Evolutionary conservation across 108 stramenopile genomes (phyloP), one percentile per base, ranked within the genome.

Genomic region (Fragilaria crotonensis): DNA sequence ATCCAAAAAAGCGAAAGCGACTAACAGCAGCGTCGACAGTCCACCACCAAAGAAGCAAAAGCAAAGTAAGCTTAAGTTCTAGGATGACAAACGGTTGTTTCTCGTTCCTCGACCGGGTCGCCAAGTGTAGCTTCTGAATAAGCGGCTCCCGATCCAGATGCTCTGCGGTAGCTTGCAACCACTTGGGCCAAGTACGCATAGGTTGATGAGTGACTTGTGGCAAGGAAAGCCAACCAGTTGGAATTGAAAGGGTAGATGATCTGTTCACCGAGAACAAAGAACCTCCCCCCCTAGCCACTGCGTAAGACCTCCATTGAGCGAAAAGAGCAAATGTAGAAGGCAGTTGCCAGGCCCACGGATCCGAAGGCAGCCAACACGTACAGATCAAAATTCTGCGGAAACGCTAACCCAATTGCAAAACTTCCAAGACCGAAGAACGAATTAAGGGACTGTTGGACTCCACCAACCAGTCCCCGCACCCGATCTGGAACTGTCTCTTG

Each of bases 391-490:
- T 78, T 22, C 26, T 41, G 19, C 4, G 85, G 85, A 21, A 80
- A 56, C n/a, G 79, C 53, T 20, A 87, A 50, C 4, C 85, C 81
- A 9, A 83, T 48, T 9, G 30, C 66, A 66, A 71, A 83, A 3
- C 70, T 49, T 2, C 70, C 32, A n/a, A 82, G 41, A n/a, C 33
- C 48, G 52, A 83, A 87, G 54, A 80, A 67, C 26, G 70, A 57
- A 59, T 81, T 76, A 45, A 87, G 51, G 3, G 79, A 76, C 19
- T 70, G 53, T 56, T 87, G 85, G 7, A 73, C 70, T 17, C 81
- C 79, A 14, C 85, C 85, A 19, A 87, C 75, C 20, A 71, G 33
- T 25, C 81, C 85, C 23, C 85, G 72, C 4, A 68, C 45, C 25
- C 57, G 48, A 17, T 72, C 72, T 3, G 76, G 75, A 25, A 83